These are phyloP conservation scores for Phytophthora kernoviae DNA, from an alignment of 352 stramenopile genomes.

Conservation along the genomic window DNA sequence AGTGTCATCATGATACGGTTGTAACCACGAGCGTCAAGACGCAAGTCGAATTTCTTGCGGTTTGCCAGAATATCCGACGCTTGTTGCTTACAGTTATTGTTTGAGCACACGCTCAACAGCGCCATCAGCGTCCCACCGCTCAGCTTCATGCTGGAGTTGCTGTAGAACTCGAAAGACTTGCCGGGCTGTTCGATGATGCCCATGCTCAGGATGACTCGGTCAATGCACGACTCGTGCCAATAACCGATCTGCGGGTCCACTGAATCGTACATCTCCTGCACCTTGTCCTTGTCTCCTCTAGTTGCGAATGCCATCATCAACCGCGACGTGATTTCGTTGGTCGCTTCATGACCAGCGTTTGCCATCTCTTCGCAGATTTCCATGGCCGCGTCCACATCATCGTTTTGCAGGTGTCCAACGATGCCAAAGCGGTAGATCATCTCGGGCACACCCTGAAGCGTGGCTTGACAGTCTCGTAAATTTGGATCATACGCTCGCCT, in stretches of 20 bases:
- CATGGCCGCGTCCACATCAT: slow-evolving; percentile 51
- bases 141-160: slow-evolving; percentile 82
- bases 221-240: slow-evolving; percentile 73
- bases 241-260: slow-evolving; percentile 66
- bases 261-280: slow-evolving; percentile 54
- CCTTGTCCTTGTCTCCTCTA: slow-evolving; percentile 47
- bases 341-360: slow-evolving; percentile 52
- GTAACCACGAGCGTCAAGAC: slow-evolving; percentile 69
- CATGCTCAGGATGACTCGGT: slow-evolving; percentile 73
- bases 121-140: slow-evolving; percentile 72
- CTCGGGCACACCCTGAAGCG: slow-evolving; percentile 56
- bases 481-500: slow-evolving; percentile 41
- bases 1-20: slow-evolving; percentile 77
- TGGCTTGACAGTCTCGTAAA: slow-evolving; percentile 54
- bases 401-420: slow-evolving; percentile 53
- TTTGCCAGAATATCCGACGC: slow-evolving; percentile 76
- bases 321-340: slow-evolving; percentile 72
- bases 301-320: slow-evolving; percentile 62
- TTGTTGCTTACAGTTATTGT: slow-evolving; percentile 75
- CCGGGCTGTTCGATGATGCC: slow-evolving; percentile 63
- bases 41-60: slow-evolving; percentile 77
- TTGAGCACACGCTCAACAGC: slow-evolving; percentile 68
- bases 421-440: slow-evolving; percentile 79
- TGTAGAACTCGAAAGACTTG: slow-evolving; percentile 80
- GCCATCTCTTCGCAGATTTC: slow-evolving; percentile 61